These are phyloP conservation scores for Alternaria infectoria DNA, from an alignment of 2,329 filamentous ascomycete genomes.

Conservation along the genomic window DNA sequence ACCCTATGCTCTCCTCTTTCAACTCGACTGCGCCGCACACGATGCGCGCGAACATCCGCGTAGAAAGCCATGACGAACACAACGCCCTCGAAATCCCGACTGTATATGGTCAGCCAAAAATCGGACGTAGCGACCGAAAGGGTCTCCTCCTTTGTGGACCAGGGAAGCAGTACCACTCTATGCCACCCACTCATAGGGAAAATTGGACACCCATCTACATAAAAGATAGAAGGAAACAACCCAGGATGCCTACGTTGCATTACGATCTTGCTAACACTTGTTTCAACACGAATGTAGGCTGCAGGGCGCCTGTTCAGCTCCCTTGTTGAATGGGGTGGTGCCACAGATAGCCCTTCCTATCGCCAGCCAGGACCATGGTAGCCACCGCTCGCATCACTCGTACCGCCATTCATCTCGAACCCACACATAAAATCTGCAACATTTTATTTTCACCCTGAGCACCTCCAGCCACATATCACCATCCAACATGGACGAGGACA, in stretches of 20 bases:
- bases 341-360: conserved; percentile 1
- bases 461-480: background rate
- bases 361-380: conserved; percentile 8
- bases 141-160: background rate
- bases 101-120: background rate
- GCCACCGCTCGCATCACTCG: background rate
- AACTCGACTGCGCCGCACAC: background rate
- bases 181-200: background rate
- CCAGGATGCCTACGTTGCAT: background rate
- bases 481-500: background rate
- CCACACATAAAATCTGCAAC: background rate
- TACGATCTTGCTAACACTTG: background rate
- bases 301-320: background rate
- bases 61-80: background rate
- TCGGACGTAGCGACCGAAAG: background rate
- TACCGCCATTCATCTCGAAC: background rate
- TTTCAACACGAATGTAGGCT: background rate
- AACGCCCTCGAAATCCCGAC: background rate
- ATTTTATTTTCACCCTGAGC: background rate
- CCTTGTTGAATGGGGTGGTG: background rate
- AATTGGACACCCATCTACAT: background rate
- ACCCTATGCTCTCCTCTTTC: background rate
- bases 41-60: background rate
- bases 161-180: background rate
- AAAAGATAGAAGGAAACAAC: background rate